Conservation (phyloP, 2,329 filamentous ascomycete species). For the Aspergillus sp. region DNA sequence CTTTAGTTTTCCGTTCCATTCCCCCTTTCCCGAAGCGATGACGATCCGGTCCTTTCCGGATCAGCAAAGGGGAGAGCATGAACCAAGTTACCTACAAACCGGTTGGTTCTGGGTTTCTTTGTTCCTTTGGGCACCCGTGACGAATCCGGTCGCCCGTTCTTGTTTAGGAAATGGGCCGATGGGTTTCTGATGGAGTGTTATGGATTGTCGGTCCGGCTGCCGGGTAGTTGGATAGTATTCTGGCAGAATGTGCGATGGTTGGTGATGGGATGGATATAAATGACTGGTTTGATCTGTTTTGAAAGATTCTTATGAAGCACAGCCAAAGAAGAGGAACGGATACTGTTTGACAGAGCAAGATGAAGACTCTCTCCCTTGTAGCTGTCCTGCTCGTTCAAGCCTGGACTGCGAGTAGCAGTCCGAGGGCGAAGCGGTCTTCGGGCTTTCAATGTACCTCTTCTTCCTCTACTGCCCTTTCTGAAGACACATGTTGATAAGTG, state of each 20-base stretch:
- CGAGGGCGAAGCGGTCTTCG: conserved; percentile 17
- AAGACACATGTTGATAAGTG: neutral
- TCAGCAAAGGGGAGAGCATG: neutral
- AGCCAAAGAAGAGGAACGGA: no score
- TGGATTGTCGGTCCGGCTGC: no score
- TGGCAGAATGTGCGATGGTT: neutral
- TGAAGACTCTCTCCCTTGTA: conserved; percentile 12
- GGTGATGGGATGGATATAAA: neutral
- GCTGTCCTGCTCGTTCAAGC: conserved; percentile 9
- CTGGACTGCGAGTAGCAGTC: conserved; percentile 1
- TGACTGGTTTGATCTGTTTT: neutral
- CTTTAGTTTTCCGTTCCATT: neutral
- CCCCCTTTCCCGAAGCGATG: neutral
- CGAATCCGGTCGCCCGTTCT: conserved; percentile 11
- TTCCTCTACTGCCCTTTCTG: neutral
- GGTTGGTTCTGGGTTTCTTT: no score
- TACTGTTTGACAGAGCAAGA: neutral
- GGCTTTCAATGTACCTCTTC: conserved; percentile 10
- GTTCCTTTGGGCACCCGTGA: no score
- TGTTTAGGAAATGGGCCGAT: conserved; percentile 11
- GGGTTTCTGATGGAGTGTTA: no score
- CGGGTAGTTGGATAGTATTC: neutral
- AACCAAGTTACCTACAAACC: neutral
- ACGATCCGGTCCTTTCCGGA: neutral
- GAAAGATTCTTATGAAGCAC: no score